Percentiles rank a stretch among this genome's conserved stretches.
phyloP scores from a whole-genome alignment of 257 asterid genomes.

The Forsythia suspensa region DNA sequence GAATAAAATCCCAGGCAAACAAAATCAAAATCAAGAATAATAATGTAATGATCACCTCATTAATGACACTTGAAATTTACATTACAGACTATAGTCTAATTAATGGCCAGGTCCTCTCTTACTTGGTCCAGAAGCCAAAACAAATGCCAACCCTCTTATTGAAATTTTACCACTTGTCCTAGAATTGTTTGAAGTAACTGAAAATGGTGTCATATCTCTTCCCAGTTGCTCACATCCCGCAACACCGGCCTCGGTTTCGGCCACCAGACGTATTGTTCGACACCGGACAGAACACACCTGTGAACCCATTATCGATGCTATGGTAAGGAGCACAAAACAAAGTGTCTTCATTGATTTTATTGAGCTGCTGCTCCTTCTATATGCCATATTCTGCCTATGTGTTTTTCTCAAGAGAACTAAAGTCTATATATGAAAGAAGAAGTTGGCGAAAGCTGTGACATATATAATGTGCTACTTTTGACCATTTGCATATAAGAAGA shows the following conservation, averaged over 20 bases:
- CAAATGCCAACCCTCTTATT: not conserved
- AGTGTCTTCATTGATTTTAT: conserved; percentile 15
- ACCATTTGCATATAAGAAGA: conserved; percentile 23
- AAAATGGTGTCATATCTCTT: not conserved
- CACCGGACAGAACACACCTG: conserved; percentile 35
- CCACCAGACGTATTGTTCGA: conserved; percentile 34
- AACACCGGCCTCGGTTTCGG: not conserved
- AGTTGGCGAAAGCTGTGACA: conserved; percentile 19
- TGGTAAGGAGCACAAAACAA: conserved; percentile 5
- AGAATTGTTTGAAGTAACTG: too few relatives aligned
- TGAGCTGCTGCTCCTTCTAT: conserved; percentile 17
- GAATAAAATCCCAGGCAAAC: too few relatives aligned
- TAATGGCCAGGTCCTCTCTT: conserved; percentile 7
- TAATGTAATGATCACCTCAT: too few relatives aligned
- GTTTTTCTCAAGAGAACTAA: not conserved
- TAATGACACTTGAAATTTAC: too few relatives aligned
- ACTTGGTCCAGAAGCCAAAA: conserved; percentile 10
- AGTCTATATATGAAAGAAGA: not conserved
- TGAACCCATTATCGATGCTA: conserved; percentile 27
- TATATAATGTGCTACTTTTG: conserved; percentile 2
- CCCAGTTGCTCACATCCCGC: not conserved
- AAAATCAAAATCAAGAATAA: too few relatives aligned
- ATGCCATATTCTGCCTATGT: conserved; percentile 5
- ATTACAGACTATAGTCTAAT: not conserved
- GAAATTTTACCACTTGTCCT: not conserved